Base-by-base conservation (phyloP, 306 rosid genomes). In the Lathyrus aphaca region DNA sequence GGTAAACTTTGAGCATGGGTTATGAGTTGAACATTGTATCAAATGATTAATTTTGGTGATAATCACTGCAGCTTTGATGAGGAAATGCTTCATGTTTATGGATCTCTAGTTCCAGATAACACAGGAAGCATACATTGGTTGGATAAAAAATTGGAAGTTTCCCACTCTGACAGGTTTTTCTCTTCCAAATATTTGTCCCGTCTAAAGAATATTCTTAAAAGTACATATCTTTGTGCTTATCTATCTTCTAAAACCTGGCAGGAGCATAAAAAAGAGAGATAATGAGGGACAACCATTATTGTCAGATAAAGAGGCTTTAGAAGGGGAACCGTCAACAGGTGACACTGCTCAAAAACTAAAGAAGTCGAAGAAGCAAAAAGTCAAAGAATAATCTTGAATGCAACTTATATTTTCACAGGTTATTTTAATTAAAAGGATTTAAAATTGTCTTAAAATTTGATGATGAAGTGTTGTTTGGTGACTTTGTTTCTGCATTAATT, bases 51-150 rank as follows among this genome's bases (percentile, higher is more conserved):
- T 50, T 62, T 48, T 18, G 12, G 35, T 55, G 54, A 66, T 82
- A 38, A 51, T 72, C 11, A 49, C 74, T 82, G 86, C 91, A 94
- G 99, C 81, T 80, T 91, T 77, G 91, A 89, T 29, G 92, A 84
- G 80, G 97, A 87, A 71, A 82, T 80, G 68, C 83, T 88, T 46
- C 94, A 86, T 46, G 60, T 88, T 17, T 77, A 71, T 74, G 99
- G 92, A 61, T 94, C 97, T 71, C 78, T 94, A 48, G 39, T 60
- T 79, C 89, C 89, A 13, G 75, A 80, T 56, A 72, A 80, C 76
- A 89, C 99, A 3, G 99, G 99, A 69, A 83, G 76, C 87, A 76
- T 89, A 69, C 69, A 59, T 58, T 91, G 97, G 92, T 76, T 95
- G 77, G 88, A 79, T 59, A 86, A 73, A 71, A 76, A 82, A 68